Base-by-base conservation (phyloP, 371 early-diverging fungal species). In the Rhizopus delemar region DNA sequence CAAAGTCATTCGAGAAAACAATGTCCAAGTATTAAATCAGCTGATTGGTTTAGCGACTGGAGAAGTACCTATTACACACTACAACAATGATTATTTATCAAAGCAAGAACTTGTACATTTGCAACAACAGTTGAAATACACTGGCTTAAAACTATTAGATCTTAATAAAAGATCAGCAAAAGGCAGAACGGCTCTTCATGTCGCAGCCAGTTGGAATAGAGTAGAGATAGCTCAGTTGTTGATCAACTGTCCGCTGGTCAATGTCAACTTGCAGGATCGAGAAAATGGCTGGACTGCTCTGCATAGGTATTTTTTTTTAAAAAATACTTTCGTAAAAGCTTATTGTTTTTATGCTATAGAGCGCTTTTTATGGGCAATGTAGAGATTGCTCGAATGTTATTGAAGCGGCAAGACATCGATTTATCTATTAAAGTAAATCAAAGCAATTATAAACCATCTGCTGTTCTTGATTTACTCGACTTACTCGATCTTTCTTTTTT, bases 271-370 rank as follows among this genome's bases (percentile, higher is more conserved):
- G 7, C 79, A 75, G 59, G 92, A 92, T 61, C 55, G 65, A 31
- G 92, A 90, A 60, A 84, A 80, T 53, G 87, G 89, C 0, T 90
- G 88, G 81, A 90, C 92, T 13, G 80, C 86, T 8, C 65, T 90
- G 35, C 90, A 92, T 62, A 78, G 75, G 86, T 81, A 71, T 34
- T 29, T 15, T 15, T 4, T 36, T 11, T 5, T 15, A 39, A 41
- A 32, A 8, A 28, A 12, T 3, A 11, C 9, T 12, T 6, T 15
- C 15, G 5, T 1, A 15, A 22, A 11, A 41, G 1, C 22, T 41
- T 36, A 2, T 29, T 1, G 1, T 35, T 7, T 46, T 35, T 46
- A 13, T 46, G 16, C 39, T 32, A 7, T 66, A 84, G 84, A 57
- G 80, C 87, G 0, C 68, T 90, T 1, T 89, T 86, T 65, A 55